These are phyloP conservation scores for Brassica carinata DNA, from an alignment of 345 rosid species.

Conservation along the genomic window DNA sequence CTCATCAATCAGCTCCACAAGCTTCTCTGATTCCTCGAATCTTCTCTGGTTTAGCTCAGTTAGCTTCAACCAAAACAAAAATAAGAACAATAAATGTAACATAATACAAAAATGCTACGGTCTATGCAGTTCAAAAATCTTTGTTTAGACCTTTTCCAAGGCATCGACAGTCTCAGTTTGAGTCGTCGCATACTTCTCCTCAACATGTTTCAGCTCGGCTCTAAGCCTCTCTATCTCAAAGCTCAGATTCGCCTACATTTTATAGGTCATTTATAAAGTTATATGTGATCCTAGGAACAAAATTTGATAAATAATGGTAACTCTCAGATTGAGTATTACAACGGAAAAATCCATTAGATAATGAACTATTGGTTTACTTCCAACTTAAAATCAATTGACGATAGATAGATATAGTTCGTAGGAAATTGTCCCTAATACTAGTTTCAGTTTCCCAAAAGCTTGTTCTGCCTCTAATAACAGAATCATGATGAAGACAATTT, in stretches of 20 bases:
- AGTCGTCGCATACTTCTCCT: conserved; percentile 72
- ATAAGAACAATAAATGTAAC: not conserved
- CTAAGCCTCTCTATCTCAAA: conserved; percentile 90
- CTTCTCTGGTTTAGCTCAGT: conserved; percentile 48
- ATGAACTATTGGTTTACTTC: not conserved
- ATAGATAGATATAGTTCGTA: not conserved
- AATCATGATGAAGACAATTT: not conserved
- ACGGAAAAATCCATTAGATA: not conserved
- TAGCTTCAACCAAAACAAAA: conserved; percentile 45
- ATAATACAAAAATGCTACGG: not conserved
- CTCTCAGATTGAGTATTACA: not conserved
- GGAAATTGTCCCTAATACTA: not conserved
- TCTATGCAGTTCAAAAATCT: not conserved
- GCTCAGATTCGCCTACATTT: conserved; percentile 56
- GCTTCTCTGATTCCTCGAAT: conserved; percentile 56
- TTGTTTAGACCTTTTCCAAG: conserved; percentile 62
- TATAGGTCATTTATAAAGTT: not conserved
- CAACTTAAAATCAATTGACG: not conserved
- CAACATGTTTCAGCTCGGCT: conserved; percentile 41
- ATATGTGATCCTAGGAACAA: not conserved
- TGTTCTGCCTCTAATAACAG: not conserved
- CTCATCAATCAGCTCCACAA: conserved; percentile 50
- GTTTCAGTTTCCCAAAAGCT: not conserved
- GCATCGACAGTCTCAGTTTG: conserved; percentile 76
- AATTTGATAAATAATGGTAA: not conserved